Base-by-base conservation (phyloP, 2,329 filamentous ascomycete genomes). In the Magnaporthiopsis rhizophila region DNA sequence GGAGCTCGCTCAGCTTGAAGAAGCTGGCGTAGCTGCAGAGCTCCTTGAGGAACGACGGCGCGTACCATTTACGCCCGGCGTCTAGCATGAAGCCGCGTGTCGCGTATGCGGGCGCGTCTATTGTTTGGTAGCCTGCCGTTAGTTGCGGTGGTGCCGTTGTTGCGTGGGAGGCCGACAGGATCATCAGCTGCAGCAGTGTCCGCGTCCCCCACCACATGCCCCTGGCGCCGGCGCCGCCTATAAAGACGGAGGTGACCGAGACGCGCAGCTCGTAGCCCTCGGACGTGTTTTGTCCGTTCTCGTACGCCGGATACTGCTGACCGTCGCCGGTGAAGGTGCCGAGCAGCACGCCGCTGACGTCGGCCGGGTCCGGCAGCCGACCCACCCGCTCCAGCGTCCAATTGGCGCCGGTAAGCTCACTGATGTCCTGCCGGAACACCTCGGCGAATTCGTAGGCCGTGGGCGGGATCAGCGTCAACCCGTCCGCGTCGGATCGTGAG, bases 1-100 rank as follows among this genome's bases (percentile, higher is more conserved):
- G 84, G 63, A 86, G 81, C 1, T 79, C 80, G 66, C 84, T 86
- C 67, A 86, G 79, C 69, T 86, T 86, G 74, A 85, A 86, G 70
- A 83, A 86, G 45, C 83, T 86, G 66, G 84, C 80, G 70, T 86
- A 86, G 0, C 79, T 78, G 71, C 84, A 86, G 66, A 86, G 73
- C n/a, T 86, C 83, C 56, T 78, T 75, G n/a, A 86, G 69, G 66
- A 85, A 86, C 21, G 78, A 74, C 11, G 77, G 74, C 0, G 83
- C 79, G 67, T 86, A 86, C 70, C 79, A 86, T 68, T 86, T 82
- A 2, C 84, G 78, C 0, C 78, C 84, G 4, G 74, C 78, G 65
- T 87, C 84, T 3, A 86, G 74, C 72, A 81, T 75, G 66, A 78
- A 79, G 3, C 82, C 83, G 36, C 83, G 73, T 4, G 74, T 79